These are phyloP conservation scores for Paraleonurus japonicus DNA, from an alignment of 257 asterid genomes.

Conservation along the genomic window DNA sequence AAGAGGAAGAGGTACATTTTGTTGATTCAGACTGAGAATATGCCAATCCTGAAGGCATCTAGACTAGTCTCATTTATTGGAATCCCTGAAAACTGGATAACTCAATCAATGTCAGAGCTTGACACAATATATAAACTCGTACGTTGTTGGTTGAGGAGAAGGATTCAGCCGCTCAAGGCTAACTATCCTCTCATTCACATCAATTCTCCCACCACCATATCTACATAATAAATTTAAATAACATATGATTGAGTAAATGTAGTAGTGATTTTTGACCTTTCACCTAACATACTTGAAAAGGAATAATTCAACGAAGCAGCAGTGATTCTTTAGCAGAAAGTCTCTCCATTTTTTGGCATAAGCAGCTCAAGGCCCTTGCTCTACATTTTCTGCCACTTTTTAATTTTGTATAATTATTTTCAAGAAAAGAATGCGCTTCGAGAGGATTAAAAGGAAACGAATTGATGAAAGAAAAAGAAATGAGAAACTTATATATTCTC, in stretches of 20 bases:
- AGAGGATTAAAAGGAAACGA: slow-evolving; percentile 13
- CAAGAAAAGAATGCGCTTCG: slow-evolving; percentile 22
- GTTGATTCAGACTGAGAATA: too few relatives aligned
- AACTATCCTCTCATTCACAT: slow-evolving; percentile 75
- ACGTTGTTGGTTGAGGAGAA: slow-evolving; percentile 91
- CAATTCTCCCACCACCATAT: slow-evolving; percentile 77
- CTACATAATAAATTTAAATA: slow-evolving; percentile 19
- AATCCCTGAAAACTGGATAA: background rate
- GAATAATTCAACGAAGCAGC: slow-evolving; percentile 54
- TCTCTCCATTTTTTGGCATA: slow-evolving; percentile 89
- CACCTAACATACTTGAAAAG: background rate
- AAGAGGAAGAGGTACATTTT: too few relatives aligned
- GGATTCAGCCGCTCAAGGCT: slow-evolving; percentile 86
- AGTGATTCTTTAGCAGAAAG: slow-evolving; percentile 92
- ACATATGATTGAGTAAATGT: too few relatives aligned
- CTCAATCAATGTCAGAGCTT: background rate
- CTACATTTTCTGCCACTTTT: slow-evolving; percentile 10
- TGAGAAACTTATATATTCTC: background rate
- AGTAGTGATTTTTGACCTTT: background rate
- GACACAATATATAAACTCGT: slow-evolving; percentile 68
- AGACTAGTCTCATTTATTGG: too few relatives aligned
- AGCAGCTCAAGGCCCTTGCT: slow-evolving; percentile 80
- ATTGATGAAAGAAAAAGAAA: background rate
- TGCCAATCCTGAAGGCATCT: slow-evolving; percentile 64
- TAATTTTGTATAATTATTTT: slow-evolving; percentile 18